Evolutionary conservation across 345 rosid genomes (phyloP).

Genomic region (Jatropha curcas): DNA sequence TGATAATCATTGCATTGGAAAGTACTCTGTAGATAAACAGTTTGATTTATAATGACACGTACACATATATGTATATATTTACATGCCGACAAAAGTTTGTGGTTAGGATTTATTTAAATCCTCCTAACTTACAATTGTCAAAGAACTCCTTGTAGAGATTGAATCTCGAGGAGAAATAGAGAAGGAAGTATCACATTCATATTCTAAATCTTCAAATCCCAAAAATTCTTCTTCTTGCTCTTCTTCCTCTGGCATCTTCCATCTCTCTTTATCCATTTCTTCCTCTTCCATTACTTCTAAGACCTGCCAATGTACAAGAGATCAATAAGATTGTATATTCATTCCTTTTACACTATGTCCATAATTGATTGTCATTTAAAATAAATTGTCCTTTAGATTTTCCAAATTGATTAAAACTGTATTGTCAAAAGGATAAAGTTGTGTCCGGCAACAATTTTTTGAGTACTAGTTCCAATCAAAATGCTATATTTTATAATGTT

Average conservation of each 20-base stretch:
- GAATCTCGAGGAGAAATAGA: constrained; percentile 66
- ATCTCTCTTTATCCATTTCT: constrained; percentile 59
- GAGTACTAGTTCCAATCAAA: too few species aligned
- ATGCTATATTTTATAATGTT: too few species aligned
- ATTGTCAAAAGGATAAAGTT: too few species aligned
- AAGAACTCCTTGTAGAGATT: constrained; percentile 52
- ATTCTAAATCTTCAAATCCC: constrained; percentile 92
- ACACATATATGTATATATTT: constrained; percentile 3
- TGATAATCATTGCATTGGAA: too few species aligned
- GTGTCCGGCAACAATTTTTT: too few species aligned
- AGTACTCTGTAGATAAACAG: neutral
- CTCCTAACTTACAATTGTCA: constrained; percentile 4
- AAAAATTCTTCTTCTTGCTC: constrained; percentile 71
- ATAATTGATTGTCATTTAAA: too few species aligned
- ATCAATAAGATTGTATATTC: neutral
- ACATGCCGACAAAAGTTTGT: constrained; percentile 4
- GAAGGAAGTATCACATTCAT: constrained; percentile 54
- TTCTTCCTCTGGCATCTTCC: constrained; percentile 85
- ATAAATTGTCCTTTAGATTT: too few species aligned
- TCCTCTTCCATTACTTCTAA: constrained; percentile 63
- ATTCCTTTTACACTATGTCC: too few species aligned
- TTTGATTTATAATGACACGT: neutral
- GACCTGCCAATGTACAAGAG: constrained; percentile 40
- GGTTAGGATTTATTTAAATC: constrained; percentile 5
- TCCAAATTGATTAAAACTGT: too few species aligned